Base-by-base conservation (phyloP, 352 stramenopile genomes). In the Nannochloropsis limnetica region DNA sequence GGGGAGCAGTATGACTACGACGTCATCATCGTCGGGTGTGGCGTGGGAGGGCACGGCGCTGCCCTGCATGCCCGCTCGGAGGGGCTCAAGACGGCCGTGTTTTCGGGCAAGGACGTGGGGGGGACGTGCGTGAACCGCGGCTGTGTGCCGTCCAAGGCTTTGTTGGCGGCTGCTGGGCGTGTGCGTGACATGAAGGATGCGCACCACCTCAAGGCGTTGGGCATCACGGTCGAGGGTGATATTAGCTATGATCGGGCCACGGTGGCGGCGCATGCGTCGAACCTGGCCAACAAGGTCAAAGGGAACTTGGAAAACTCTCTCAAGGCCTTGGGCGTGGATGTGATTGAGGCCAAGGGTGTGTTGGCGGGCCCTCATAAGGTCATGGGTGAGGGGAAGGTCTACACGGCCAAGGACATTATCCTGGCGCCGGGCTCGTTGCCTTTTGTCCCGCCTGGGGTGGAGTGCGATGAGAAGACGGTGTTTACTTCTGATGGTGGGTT, bases 121-220 rank as follows among this genome's bases (percentile, higher is more conserved):
- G 91, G 91, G 23, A 95, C 91, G 3, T 95, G 91, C 83, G 90
- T 95, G 27, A 95, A 95, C 83, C 86, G 90, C 27, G 91, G 91
- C 25, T 95, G 91, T 84, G 90, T 95, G 79, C 91, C 91, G 17
- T 92, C 87, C 67, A 95, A 95, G 87, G 91, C 91, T 11, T 83
- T 95, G 15, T 86, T 95, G 25, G 91, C 91, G 4, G 90, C 90
- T 11, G 89, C 88, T n/a, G 90, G 90, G 4, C 85, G 91, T 20
- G 90, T 95, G 5, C 85, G 91, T 22, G 91, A 95, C 84, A 93
- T 95, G 91, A 81, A 85, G 28, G 81, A 93, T 80, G 84, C 85
- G 17, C 54, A 82, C 8, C 92, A 95, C 84, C 83, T 95, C n/a
- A 82, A 86, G n/a, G 86, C 86, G 49, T 87, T 95, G 68, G 92